Conservation (phyloP, 2,329 filamentous ascomycete species). For the Geosmithia putterillii region DNA sequence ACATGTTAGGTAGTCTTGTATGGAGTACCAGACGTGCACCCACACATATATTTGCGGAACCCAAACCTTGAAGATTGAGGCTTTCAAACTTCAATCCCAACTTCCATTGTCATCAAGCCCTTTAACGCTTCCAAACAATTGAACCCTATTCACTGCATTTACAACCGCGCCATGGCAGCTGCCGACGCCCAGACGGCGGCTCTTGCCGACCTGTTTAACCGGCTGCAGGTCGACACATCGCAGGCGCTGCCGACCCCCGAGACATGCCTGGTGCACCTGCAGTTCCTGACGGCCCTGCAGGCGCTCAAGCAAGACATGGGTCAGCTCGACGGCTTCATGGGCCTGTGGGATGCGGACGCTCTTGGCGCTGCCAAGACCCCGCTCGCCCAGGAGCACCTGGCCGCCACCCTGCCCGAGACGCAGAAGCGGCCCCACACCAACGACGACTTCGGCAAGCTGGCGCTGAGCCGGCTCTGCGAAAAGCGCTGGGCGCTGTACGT, state of each 20-base stretch:
- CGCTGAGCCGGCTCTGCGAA: constrained; percentile 45
- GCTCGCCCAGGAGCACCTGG: neutral
- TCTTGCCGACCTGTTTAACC: too few species aligned
- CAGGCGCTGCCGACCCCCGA: constrained; percentile 15
- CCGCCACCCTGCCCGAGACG: constrained; percentile 9
- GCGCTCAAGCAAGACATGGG: constrained; percentile 55
- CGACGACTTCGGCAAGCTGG: constrained; percentile 13
- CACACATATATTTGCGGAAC: too few species aligned
- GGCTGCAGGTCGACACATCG: too few species aligned
- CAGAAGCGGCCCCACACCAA: neutral
- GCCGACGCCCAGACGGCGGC: too few species aligned
- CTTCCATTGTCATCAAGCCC: too few species aligned
- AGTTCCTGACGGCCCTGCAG: constrained; percentile 57
- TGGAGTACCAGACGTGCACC: too few species aligned
- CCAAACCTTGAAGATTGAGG: too few species aligned
- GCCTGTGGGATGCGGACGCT: constrained; percentile 38
- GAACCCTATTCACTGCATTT: too few species aligned
- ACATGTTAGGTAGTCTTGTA: too few species aligned
- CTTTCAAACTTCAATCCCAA: too few species aligned
- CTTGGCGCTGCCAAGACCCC: constrained; percentile 6
- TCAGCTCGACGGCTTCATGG: constrained; percentile 54
- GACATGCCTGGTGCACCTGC: constrained; percentile 61
- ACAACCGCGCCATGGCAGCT: too few species aligned
- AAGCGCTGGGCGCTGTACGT: constrained; percentile 58
- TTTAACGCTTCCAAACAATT: too few species aligned